These are phyloP conservation scores for Fusarium gaditjirri DNA, from an alignment of 2,329 filamentous ascomycete species.

Conservation along the genomic window DNA sequence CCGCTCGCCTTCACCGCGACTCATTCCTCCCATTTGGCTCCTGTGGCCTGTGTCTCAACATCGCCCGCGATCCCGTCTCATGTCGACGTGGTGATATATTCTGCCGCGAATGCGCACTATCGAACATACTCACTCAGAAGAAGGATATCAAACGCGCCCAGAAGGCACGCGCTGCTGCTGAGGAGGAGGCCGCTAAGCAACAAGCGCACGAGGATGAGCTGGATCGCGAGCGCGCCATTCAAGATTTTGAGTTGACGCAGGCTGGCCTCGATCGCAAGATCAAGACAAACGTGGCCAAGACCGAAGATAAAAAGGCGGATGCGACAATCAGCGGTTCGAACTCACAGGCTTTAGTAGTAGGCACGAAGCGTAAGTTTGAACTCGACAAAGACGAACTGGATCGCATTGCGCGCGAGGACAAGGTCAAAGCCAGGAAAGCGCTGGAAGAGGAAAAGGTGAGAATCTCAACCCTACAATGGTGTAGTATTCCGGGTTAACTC, in stretches of 20 bases:
- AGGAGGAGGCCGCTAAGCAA: slow-evolving; percentile 70
- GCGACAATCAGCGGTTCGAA: slow-evolving; percentile 6
- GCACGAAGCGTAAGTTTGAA: slow-evolving; percentile 75
- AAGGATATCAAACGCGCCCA: slow-evolving; percentile 89
- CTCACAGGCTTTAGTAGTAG: slow-evolving; percentile 26
- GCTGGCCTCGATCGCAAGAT: slow-evolving; percentile 66
- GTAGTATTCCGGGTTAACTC: slow-evolving; percentile 15
- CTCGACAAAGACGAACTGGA: slow-evolving; percentile 81
- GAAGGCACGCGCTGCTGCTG: slow-evolving; percentile 69
- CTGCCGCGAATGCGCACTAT: slow-evolving; percentile 92
- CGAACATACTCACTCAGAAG: slow-evolving; percentile 89
- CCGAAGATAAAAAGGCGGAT: neutral
- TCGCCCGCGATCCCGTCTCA: slow-evolving; percentile 83
- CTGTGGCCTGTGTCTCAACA: slow-evolving; percentile 86
- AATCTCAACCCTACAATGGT: neutral
- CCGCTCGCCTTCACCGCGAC: slow-evolving; percentile 87
- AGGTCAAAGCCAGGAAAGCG: slow-evolving; percentile 73
- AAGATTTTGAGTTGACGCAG: slow-evolving; percentile 87
- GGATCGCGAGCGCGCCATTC: slow-evolving; percentile 74
- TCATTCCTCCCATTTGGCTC: slow-evolving; percentile 92
- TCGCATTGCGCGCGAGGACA: slow-evolving; percentile 75
- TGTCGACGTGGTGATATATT: slow-evolving; percentile 90
- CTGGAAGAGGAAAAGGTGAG: slow-evolving; percentile 77
- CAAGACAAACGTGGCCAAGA: slow-evolving; percentile 56
- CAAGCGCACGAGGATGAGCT: slow-evolving; percentile 73